Evolutionary conservation across 1,284 basidiomycete genomes (phyloP), one percentile per base, ranked within the genome.

Genomic region (Puccinia novopanici): DNA sequence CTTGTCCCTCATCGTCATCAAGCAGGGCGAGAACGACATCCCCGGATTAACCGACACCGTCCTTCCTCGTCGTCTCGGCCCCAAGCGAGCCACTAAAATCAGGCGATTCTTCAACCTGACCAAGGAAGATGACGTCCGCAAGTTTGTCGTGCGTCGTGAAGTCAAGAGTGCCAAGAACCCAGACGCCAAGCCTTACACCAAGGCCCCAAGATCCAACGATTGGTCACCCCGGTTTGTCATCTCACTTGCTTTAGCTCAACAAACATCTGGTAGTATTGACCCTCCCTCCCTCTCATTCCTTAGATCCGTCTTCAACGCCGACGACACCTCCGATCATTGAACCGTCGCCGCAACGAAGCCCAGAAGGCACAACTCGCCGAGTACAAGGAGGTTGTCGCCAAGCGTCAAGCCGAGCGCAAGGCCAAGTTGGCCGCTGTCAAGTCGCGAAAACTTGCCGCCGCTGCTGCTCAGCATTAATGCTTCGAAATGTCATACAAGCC

Each of bases 41-140:
- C 91, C 94, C 75, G 96, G 94, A 72, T 89, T 99, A 82, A 98
- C 96, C 84, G 95, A 98, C 87, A 91, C 87, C 84, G 91, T 96
- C 84, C 90, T 98, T 82, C 95, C 95, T 87, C 98, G 98, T 90
- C 90, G 95, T 83, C 91, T 98, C 84, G 95, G 95, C 84, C 94
- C 94, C 85, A 96, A 96, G 86, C 89, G 94, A 84, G 93, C 93
- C 82, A 94, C 93, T 83, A 95, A 95, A 90, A 98, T 98, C 88
- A 90, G 95, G 87, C 91, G 89, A 86, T 98, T 98, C 91, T 99
- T 98, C 91, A 98, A 97, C 90, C 89, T 98, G 86, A 89, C 90
- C 88, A 98, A 98, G 91, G 93, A 96, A 86, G 96, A 98, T 86
- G 96, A 98, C 88, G 95, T 98, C 82, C 91, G 93, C 88, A 94